These are phyloP conservation scores for Sisymbrium irio DNA, from an alignment of 345 rosid species.

Conservation along the genomic window DNA sequence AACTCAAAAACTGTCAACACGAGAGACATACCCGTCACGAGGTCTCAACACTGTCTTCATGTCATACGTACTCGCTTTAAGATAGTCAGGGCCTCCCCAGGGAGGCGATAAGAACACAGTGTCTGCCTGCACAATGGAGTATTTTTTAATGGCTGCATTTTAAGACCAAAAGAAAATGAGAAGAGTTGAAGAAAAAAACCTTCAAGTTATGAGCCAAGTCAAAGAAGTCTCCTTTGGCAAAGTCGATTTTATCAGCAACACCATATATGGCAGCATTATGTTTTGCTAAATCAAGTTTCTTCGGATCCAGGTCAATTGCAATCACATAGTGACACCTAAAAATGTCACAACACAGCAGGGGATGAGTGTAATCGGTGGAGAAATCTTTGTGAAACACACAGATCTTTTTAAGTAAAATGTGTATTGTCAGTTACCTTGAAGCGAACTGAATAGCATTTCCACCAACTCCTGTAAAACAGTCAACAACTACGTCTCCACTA, in stretches of 20 bases:
- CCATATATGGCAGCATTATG: slow-evolving; percentile 86
- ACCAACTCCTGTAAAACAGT: slow-evolving; percentile 91
- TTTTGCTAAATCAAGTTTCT: slow-evolving; percentile 70
- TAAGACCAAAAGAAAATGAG: neutral
- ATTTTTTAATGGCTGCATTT: neutral
- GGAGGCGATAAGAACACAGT: slow-evolving; percentile 91
- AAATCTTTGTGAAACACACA: neutral
- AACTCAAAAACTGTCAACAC: neutral
- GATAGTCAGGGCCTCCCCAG: slow-evolving; percentile 95
- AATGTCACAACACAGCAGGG: slow-evolving; percentile 27
- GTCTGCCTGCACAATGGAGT: slow-evolving; percentile 51
- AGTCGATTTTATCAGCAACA: slow-evolving; percentile 73
- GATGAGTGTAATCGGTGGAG: neutral
- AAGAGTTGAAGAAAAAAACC: slow-evolving; percentile 40
- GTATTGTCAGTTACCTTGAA: slow-evolving; percentile 40
- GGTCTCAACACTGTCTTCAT: slow-evolving; percentile 86
- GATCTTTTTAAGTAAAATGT: neutral
- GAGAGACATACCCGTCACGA: slow-evolving; percentile 61
- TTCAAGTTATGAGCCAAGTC: slow-evolving; percentile 63
- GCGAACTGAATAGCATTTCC: slow-evolving; percentile 93
- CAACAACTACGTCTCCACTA: slow-evolving; percentile 54
- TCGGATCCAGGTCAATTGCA: slow-evolving; percentile 80
- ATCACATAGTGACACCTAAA: slow-evolving; percentile 69
- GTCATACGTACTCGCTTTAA: slow-evolving; percentile 59
- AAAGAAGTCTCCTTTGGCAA: slow-evolving; percentile 73